phyloP scores from a whole-genome alignment of 768 basidiomycete species.

The Pilatotrama ljubarskyi region DNA sequence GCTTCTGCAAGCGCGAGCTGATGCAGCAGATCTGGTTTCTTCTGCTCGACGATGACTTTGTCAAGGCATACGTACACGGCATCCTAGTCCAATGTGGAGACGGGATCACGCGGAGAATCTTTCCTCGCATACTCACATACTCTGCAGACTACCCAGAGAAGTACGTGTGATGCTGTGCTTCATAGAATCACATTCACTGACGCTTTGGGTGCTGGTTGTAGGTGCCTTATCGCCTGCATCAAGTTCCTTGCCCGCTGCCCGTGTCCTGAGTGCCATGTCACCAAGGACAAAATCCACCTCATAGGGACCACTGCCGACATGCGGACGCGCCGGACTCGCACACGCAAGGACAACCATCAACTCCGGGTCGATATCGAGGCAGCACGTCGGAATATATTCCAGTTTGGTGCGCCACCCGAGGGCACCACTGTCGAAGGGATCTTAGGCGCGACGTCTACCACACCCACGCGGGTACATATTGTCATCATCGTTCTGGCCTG shows the following conservation, averaged over 20 bases:
- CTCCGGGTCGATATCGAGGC: background rate
- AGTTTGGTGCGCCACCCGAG: slow-evolving; percentile 9
- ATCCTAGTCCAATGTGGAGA: slow-evolving; percentile 30
- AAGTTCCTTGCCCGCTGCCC: slow-evolving; percentile 40
- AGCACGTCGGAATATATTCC: slow-evolving; percentile 22
- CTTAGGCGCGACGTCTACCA: slow-evolving; percentile 15
- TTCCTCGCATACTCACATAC: slow-evolving; percentile 30
- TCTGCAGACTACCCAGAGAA: slow-evolving; percentile 39
- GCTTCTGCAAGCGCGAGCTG: slow-evolving; percentile 34
- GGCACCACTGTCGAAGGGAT: slow-evolving; percentile 16
- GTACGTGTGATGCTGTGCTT: slow-evolving; percentile 21
- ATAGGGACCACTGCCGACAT: slow-evolving; percentile 29
- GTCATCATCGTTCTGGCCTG: no score
- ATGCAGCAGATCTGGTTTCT: slow-evolving; percentile 31
- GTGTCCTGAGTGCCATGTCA: slow-evolving; percentile 41
- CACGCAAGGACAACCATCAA: slow-evolving; percentile 8
- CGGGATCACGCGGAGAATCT: slow-evolving; percentile 27
- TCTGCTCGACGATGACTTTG: slow-evolving; percentile 26
- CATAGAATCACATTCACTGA: background rate
- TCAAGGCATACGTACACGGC: slow-evolving; percentile 29
- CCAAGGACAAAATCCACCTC: slow-evolving; percentile 29
- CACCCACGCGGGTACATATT: slow-evolving; percentile 20
- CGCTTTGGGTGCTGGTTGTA: slow-evolving; percentile 7
- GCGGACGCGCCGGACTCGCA: background rate
- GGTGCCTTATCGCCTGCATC: slow-evolving; percentile 40